Percentiles rank a stretch among this genome's conserved stretches.
Evolutionary conservation across 331 rosid species (phyloP).

Genomic region (Malus hybrid): DNA sequence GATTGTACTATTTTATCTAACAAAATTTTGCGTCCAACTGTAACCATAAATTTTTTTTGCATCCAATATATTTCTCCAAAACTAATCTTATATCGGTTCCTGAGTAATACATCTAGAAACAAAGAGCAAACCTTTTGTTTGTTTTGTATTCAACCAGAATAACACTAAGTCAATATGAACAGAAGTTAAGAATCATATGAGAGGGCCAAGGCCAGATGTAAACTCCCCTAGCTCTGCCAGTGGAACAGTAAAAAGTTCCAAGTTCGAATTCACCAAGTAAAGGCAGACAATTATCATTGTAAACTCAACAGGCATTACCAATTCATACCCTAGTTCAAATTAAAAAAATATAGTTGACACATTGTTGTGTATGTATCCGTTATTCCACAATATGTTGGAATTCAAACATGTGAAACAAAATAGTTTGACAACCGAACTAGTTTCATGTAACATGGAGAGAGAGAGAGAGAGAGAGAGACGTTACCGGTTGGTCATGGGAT

Average conservation of each 20-base stretch:
- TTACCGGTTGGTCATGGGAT: constrained; percentile 74
- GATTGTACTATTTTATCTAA: neutral
- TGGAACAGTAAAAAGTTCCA: neutral
- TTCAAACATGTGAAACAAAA: neutral
- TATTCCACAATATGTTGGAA: neutral
- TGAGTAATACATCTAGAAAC: neutral
- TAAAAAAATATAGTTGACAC: neutral
- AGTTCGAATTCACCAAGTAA: neutral
- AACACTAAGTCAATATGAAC: neutral
- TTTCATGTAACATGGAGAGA: neutral
- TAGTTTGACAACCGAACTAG: neutral
- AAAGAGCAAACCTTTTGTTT: neutral
- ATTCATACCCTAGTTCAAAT: neutral
- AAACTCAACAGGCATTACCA: neutral
- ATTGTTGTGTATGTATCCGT: neutral
- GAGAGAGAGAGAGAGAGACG: neutral
- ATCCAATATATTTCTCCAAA: neutral
- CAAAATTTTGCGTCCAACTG: neutral
- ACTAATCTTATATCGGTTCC: neutral
- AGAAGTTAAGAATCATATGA: neutral
- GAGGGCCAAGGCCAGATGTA: neutral
- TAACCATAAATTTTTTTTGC: neutral
- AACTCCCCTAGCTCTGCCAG: neutral
- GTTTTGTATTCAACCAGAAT: neutral
- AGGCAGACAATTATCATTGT: neutral